Conservation (phyloP, 768 basidiomycete species). For the Lactarius hatsudake region DNA sequence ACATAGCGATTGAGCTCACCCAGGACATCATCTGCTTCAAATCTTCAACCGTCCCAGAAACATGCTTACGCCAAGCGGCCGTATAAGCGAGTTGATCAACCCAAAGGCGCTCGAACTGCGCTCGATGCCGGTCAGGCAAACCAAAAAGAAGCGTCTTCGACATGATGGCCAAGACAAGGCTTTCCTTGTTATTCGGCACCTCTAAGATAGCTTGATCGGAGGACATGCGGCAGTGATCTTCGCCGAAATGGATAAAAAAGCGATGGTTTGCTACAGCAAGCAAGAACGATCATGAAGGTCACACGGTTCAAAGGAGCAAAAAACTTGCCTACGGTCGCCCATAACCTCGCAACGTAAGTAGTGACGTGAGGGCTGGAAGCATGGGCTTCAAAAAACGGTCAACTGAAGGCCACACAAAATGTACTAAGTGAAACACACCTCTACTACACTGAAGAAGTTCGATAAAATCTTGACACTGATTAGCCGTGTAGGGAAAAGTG, state of each 20-base stretch:
- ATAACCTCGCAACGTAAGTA: not conserved
- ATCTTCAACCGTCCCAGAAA: not conserved
- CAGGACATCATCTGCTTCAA: not conserved
- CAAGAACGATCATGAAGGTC: not conserved
- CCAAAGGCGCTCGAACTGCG: not conserved
- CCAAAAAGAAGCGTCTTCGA: not conserved
- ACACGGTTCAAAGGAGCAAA: not conserved
- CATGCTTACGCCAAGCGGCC: not conserved
- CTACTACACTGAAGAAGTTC: not conserved
- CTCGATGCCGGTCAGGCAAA: not conserved
- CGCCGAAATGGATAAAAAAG: not conserved
- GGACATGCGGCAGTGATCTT: conserved; percentile 4
- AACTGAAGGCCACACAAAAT: not conserved
- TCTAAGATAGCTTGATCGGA: not conserved
- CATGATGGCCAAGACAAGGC: not conserved
- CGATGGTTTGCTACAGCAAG: not conserved
- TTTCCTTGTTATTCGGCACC: not conserved
- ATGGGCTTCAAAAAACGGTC: not conserved
- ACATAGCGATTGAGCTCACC: not conserved
- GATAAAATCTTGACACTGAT: not conserved
- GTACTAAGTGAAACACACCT: not conserved
- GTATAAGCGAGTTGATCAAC: not conserved
- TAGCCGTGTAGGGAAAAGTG: not conserved
- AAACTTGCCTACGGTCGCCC: not conserved
- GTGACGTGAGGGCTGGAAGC: not conserved